phyloP scores from a whole-genome alignment of 371 early-diverging fungal species.

The Mortierella sp. region DNA sequence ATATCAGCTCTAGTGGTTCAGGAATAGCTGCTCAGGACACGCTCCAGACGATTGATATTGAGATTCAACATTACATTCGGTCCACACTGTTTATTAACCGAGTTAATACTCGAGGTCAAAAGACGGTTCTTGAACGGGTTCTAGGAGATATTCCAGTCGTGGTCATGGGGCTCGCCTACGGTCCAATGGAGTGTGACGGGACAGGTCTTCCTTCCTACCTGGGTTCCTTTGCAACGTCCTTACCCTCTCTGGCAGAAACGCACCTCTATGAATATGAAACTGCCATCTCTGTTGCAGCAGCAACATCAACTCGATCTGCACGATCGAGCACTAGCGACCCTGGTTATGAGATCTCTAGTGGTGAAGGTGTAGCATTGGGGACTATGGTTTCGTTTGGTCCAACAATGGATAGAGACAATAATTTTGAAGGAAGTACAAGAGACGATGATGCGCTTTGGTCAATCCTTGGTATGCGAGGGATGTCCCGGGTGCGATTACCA shows the following conservation, averaged over 20 bases:
- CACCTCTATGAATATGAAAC: conserved; percentile 6
- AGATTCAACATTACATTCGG: conserved; percentile 36
- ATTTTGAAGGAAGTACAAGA: neutral
- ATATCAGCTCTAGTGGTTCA: too few relatives aligned
- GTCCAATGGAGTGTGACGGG: conserved; percentile 3
- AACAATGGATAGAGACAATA: too few relatives aligned
- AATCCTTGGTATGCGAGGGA: conserved; percentile 5
- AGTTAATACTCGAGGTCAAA: too few relatives aligned
- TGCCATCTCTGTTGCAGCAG: too few relatives aligned
- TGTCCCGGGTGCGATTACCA: conserved; percentile 5
- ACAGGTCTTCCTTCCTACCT: conserved; percentile 29
- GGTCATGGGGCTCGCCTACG: conserved; percentile 10
- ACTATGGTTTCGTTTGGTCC: too few relatives aligned
- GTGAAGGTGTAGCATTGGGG: too few relatives aligned
- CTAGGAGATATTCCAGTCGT: conserved; percentile 31
- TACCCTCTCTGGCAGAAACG: conserved; percentile 7
- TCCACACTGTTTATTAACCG: conserved; percentile 3
- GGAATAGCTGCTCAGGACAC: neutral
- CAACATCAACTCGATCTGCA: too few relatives aligned
- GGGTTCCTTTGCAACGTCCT: conserved; percentile 26
- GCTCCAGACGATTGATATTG: conserved; percentile 20
- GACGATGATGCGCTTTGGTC: conserved; percentile 11
- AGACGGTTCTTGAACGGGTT: conserved; percentile 2
- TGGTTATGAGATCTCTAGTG: too few relatives aligned
- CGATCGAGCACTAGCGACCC: too few relatives aligned